Conservation (phyloP, 176 grass and related monocot genomes). For the Thalia dealbata region DNA sequence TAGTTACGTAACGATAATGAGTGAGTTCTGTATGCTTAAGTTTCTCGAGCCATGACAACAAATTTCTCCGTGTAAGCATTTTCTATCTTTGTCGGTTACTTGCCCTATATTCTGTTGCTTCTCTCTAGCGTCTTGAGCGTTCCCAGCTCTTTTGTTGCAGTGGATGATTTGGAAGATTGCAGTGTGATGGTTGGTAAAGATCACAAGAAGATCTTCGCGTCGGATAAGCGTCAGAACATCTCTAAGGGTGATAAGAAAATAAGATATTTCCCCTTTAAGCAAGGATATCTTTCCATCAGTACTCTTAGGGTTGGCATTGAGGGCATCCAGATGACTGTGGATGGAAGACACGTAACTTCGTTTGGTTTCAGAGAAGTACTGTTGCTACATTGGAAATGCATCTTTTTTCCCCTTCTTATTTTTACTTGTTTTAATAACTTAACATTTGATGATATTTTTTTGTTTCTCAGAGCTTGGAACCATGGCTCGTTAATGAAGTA, state of each 20-base stretch:
- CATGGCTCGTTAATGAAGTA: constrained; percentile 88
- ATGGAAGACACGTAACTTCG: constrained; percentile 89
- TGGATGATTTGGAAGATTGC: constrained; percentile 83
- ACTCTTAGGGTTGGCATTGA: constrained; percentile 71
- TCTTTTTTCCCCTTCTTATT: background rate
- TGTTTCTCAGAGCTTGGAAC: constrained; percentile 66
- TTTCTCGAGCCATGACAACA: no score
- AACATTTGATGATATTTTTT: background rate
- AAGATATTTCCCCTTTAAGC: constrained; percentile 83
- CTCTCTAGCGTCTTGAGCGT: constrained; percentile 9
- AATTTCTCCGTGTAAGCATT: no score
- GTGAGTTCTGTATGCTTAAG: no score
- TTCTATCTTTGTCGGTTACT: background rate
- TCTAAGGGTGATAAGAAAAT: constrained; percentile 37
- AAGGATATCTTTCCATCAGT: constrained; percentile 84
- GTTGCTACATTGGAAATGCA: background rate
- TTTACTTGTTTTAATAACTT: background rate
- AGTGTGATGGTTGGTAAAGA: constrained; percentile 62
- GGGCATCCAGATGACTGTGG: constrained; percentile 92
- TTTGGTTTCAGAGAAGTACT: constrained; percentile 84
- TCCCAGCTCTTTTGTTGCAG: constrained; percentile 43
- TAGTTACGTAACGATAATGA: no score
- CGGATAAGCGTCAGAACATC: constrained; percentile 42
- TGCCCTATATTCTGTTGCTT: constrained; percentile 4
- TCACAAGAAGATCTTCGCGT: constrained; percentile 27